A percentile compares a stretch with the other conserved stretches of the same genome.
phyloP scores from a whole-genome alignment of 805 yeast genomes.

The Zygoascus tannicola region DNA sequence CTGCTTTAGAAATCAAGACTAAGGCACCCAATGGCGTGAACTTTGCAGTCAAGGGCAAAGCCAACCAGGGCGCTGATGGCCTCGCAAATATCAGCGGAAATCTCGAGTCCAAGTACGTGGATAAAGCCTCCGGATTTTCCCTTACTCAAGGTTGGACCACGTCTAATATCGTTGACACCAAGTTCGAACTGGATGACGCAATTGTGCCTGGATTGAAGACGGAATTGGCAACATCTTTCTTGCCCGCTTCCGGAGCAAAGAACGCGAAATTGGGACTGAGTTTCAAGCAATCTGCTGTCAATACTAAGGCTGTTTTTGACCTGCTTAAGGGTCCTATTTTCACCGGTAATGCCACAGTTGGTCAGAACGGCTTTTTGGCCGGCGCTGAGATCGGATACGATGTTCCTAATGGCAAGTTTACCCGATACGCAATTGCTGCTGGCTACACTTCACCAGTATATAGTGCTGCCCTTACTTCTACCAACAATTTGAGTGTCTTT shows the following conservation, averaged over 20 bases:
- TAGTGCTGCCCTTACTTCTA: slow-evolving; percentile 75
- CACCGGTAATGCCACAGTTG: slow-evolving; percentile 88
- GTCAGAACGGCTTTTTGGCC: slow-evolving; percentile 92
- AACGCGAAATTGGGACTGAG: slow-evolving; percentile 82
- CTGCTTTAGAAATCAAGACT: slow-evolving; percentile 82
- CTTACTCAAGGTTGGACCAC: slow-evolving; percentile 98
- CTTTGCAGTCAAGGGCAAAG: slow-evolving; percentile 89
- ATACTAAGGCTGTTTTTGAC: slow-evolving; percentile 92
- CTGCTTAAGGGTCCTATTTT: slow-evolving; percentile 91
- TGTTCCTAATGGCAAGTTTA: slow-evolving; percentile 82
- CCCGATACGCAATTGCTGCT: slow-evolving; percentile 86
- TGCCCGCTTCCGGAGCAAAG: slow-evolving; percentile 72
- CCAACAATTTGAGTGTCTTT: slow-evolving; percentile 79
- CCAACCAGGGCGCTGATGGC: slow-evolving; percentile 57
- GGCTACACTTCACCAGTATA: slow-evolving; percentile 88
- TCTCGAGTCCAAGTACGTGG: slow-evolving; percentile 85
- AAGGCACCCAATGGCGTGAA: slow-evolving; percentile 94
- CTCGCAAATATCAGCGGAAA: slow-evolving; percentile 64
- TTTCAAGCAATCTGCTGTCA: slow-evolving; percentile 87
- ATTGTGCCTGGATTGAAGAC: slow-evolving; percentile 93
- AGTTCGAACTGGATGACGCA: slow-evolving; percentile 83
- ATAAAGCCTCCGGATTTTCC: slow-evolving; percentile 85
- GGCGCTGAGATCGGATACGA: slow-evolving; percentile 98
- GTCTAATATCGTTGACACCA: slow-evolving; percentile 83
- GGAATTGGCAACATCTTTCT: slow-evolving; percentile 77